Percentiles rank a stretch among this genome's conserved stretches.
phyloP scores from a whole-genome alignment of 306 rosid species.

The Dalbergia cultrata region DNA sequence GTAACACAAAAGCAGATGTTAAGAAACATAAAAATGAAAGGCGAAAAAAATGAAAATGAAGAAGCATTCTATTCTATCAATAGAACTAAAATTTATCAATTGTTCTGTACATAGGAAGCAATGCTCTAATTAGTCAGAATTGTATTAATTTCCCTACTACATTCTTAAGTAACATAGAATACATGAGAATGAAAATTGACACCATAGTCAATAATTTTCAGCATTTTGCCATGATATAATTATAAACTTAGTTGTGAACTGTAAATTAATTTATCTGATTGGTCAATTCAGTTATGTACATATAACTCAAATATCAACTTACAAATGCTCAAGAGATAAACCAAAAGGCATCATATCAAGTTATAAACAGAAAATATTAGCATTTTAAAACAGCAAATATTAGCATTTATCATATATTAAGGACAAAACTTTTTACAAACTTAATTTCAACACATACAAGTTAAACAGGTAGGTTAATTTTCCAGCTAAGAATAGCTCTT shows the following conservation, averaged over 20 bases:
- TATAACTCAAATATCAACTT: background rate
- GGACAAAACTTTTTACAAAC: background rate
- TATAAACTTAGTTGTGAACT: background rate
- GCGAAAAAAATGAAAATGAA: background rate
- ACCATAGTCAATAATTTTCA: conserved; percentile 3
- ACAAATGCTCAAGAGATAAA: conserved; percentile 9
- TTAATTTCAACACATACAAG: background rate
- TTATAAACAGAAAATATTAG: background rate
- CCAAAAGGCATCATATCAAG: background rate
- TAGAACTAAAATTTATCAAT: background rate
- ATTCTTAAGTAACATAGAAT: background rate
- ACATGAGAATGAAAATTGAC: conserved; percentile 20
- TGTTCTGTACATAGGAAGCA: background rate
- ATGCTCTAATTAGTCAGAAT: background rate
- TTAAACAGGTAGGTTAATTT: background rate
- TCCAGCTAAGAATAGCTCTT: conserved; percentile 1
- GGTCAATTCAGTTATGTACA: conserved; percentile 18
- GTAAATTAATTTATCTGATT: conserved; percentile 22
- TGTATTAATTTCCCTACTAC: conserved; percentile 11
- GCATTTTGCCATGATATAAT: background rate
- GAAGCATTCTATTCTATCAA: background rate
- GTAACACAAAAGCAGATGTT: conserved; percentile 23
- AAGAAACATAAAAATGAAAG: conserved; percentile 20
- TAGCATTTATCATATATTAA: background rate
- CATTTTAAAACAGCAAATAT: background rate